phyloP scores from a whole-genome alignment of 176 grass and related monocot species.

The Oropetium thomaeum region DNA sequence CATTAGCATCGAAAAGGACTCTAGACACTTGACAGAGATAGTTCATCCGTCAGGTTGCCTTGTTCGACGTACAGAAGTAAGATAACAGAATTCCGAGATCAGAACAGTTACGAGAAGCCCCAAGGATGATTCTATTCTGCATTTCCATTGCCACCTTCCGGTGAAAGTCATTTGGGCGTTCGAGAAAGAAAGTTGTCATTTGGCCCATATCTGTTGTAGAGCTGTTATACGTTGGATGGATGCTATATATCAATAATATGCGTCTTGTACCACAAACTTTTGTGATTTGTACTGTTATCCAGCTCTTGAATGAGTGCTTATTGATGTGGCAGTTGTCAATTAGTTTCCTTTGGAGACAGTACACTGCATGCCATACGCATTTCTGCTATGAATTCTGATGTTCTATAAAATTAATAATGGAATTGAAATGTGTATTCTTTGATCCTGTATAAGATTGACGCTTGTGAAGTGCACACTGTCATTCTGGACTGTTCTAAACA shows the following conservation, averaged over 20 bases:
- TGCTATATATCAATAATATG: not conserved
- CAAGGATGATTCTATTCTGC: not conserved
- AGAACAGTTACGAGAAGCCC: slow-evolving; percentile 88
- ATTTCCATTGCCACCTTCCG: not conserved
- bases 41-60: slow-evolving; percentile 20
- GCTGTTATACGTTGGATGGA: not conserved
- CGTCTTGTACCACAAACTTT: not conserved
- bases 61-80: slow-evolving; percentile 43
- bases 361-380: not conserved
- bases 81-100: slow-evolving; percentile 81
- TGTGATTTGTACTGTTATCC: not conserved
- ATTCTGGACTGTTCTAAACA: not conserved
- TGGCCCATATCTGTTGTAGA: not conserved
- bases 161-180: not conserved
- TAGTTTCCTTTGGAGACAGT: not conserved
- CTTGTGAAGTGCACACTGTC: too few relatives aligned
- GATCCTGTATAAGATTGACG: too few relatives aligned
- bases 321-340: not conserved
- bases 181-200: too few relatives aligned
- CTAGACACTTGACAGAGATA: not conserved
- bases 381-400: not conserved
- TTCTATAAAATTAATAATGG: too few relatives aligned
- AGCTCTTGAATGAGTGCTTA: not conserved
- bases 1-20: not conserved
- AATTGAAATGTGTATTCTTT: too few relatives aligned